Base-by-base conservation (phyloP, 2,329 filamentous ascomycete species). In the Didymella arachidicola region DNA sequence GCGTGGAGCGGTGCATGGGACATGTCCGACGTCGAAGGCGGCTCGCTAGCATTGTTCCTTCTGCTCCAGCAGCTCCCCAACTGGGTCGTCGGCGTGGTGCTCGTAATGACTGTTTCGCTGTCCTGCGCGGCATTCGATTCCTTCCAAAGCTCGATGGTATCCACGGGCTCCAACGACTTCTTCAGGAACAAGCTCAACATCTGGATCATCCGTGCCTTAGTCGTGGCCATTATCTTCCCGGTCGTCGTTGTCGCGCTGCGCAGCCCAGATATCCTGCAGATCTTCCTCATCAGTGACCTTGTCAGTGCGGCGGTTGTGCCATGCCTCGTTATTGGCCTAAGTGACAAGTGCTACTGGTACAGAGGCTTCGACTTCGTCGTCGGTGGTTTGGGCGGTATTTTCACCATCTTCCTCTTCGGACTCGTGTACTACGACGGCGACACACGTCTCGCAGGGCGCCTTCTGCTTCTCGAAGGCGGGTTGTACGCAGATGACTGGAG, bases 391-490 rank as follows among this genome's bases (percentile, higher is more conserved):
- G 91, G 91, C 10, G 91, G 91, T 18, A 86, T 95, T 52, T 76
- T 95, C 22, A 88, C 88, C 11, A 89, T 95, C 61, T 95, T 93
- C 79, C 83, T 94, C 69, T 95, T 93, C 65, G 91, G 91, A 4
- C 82, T 88, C 14, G 84, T 92, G 60, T 95, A 93, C 80, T 93
- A 90, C 72, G 87, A 89, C 72, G 89, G 88, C 45, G 83, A 87
- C 69, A 87, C 85, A 1, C 72, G 81, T 52, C 70, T 82, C 7
- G 91, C 89, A 5, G 88, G 83, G 1, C 82, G 88, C 57, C 84
- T 95, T 54, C 83, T 95, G 48, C 80, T 94, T 26, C 79, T 95
- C 12, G 83, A 91, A 72, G 82, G 88, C 64, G 91, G 91, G 0
- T 80, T 95, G 19, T 95, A 93, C 75, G 85, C 82, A 0, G 83